phyloP scores from a whole-genome alignment of 2,329 filamentous ascomycete species.

The Diaporthe ampelina region DNA sequence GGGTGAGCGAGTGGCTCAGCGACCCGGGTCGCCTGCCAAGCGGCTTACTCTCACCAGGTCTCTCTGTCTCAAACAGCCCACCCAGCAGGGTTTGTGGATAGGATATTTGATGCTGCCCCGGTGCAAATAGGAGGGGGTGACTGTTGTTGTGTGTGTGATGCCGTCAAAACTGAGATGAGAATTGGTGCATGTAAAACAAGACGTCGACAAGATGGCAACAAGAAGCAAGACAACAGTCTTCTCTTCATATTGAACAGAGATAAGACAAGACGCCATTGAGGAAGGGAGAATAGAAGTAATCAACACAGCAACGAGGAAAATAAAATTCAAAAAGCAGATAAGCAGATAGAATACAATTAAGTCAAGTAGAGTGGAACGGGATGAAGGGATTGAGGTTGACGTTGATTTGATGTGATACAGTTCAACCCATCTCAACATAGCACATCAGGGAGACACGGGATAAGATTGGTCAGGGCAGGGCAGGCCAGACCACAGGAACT shows the following conservation, averaged over 20 bases:
- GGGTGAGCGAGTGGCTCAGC: background rate
- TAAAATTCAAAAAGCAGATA: background rate
- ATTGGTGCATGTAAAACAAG: background rate
- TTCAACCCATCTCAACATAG: background rate
- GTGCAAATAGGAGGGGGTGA: background rate
- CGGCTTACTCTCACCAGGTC: background rate
- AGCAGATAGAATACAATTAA: background rate
- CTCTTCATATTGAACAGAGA: background rate
- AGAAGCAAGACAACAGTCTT: background rate
- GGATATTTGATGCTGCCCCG: background rate
- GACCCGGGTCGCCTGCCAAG: background rate
- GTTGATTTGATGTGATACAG: background rate
- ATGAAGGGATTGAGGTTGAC: background rate
- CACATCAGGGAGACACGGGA: background rate
- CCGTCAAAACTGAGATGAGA: background rate
- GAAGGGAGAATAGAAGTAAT: background rate
- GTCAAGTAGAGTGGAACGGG: background rate
- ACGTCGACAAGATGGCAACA: background rate
- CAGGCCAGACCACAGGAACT: slow-evolving; percentile 1
- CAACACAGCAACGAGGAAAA: background rate
- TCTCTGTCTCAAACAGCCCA: background rate
- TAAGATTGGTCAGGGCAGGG: background rate
- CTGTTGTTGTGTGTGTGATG: background rate
- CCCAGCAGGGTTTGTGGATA: background rate
- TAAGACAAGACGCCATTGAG: background rate